phyloP scores from a whole-genome alignment of 2,329 filamentous ascomycete species.

The Ilyonectria destructans region DNA sequence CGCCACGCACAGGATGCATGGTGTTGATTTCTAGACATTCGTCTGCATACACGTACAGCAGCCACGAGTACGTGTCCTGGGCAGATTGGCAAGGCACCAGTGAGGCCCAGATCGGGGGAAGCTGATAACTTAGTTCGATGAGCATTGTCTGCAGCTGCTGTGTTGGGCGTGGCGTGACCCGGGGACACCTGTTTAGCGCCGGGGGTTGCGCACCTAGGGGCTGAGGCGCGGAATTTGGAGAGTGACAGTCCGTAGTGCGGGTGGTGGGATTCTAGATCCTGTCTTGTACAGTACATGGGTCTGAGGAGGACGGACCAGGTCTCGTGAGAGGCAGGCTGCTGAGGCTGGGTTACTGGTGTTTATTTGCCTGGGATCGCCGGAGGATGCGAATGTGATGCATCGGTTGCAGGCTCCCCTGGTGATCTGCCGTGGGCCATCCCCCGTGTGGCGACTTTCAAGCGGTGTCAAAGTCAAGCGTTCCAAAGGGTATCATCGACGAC shows the following conservation, averaged over 20 bases:
- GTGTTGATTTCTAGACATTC: not conserved
- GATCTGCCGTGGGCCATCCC: not conserved
- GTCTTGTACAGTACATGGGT: constrained; percentile 1
- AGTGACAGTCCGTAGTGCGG: constrained; percentile 8
- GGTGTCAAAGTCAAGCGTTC: too few species aligned
- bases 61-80: not conserved
- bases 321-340: not conserved
- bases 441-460: not conserved
- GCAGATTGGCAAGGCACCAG: not conserved
- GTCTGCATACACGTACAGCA: not conserved
- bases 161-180: constrained; percentile 23
- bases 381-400: constrained; percentile 14
- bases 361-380: constrained; percentile 8
- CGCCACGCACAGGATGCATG: not conserved
- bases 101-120: not conserved
- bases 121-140: constrained; percentile 4
- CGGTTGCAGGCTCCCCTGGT: constrained; percentile 7
- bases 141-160: constrained; percentile 20
- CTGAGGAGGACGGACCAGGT: not conserved
- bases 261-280: not conserved
- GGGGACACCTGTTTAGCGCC: not conserved
- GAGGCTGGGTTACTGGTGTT: not conserved
- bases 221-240: not conserved
- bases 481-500: not conserved
- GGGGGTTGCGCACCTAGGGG: not conserved